These are phyloP conservation scores for Xylaria sp. DNA, from an alignment of 2,329 filamentous ascomycete species.

Conservation along the genomic window DNA sequence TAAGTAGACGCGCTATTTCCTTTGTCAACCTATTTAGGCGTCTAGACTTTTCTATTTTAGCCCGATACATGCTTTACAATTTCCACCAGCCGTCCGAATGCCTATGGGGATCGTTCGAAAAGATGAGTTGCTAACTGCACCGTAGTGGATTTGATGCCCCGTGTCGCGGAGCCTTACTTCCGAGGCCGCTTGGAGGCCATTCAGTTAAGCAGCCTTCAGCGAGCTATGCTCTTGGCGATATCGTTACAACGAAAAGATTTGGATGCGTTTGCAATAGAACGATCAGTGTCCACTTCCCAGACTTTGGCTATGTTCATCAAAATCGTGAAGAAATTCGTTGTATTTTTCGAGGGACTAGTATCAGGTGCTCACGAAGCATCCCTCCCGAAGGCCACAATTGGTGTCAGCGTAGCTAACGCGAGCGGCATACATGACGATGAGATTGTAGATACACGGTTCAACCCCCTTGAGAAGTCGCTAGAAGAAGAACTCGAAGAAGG, in stretches of 20 bases:
- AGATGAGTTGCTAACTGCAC: slow-evolving; percentile 13
- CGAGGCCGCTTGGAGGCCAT: slow-evolving; percentile 76
- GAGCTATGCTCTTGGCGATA: slow-evolving; percentile 87
- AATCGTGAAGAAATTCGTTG: slow-evolving; percentile 86
- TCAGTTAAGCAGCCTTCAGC: slow-evolving; percentile 83
- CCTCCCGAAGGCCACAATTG: slow-evolving; percentile 69
- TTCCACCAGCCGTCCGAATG: neutral
- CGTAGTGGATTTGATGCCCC: slow-evolving; percentile 82
- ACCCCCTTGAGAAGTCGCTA: slow-evolving; percentile 75
- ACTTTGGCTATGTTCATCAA: slow-evolving; percentile 98
- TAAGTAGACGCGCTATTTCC: slow-evolving; percentile 16
- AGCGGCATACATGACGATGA: slow-evolving; percentile 77
- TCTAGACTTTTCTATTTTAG: neutral
- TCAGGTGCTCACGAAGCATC: slow-evolving; percentile 77
- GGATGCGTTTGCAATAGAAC: slow-evolving; percentile 81
- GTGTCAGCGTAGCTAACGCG: slow-evolving; percentile 69
- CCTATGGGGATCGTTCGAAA: neutral
- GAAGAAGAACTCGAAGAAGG: slow-evolving; percentile 88
- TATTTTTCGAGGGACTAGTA: slow-evolving; percentile 79
- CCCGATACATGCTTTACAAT: neutral
- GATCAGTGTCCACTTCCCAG: slow-evolving; percentile 79
- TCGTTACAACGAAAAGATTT: slow-evolving; percentile 92
- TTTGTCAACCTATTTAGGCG: neutral
- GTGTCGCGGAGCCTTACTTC: slow-evolving; percentile 86
- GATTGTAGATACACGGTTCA: slow-evolving; percentile 71